These are phyloP conservation scores for Quaeritorhiza haematococci DNA, from an alignment of 371 early-diverging fungal species.

Conservation along the genomic window DNA sequence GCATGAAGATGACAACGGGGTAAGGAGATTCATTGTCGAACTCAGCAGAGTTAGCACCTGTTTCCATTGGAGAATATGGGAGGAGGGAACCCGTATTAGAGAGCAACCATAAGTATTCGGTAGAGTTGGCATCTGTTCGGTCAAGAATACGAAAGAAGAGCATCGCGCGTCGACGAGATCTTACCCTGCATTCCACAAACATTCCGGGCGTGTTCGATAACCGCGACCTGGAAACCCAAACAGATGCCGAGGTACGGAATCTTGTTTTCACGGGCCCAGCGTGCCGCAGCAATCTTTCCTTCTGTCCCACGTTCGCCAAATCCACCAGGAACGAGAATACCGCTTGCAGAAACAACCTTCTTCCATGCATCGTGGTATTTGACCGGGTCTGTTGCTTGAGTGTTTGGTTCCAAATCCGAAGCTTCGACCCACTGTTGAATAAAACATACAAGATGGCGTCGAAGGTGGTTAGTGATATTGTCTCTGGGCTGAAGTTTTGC, in stretches of 20 bases:
- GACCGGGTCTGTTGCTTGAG: constrained; percentile 68
- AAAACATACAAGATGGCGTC: constrained; percentile 8
- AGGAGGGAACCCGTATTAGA: constrained; percentile 1
- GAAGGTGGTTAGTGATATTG: too few species aligned
- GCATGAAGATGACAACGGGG: constrained; percentile 92
- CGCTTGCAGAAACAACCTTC: constrained; percentile 49
- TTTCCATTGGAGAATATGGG: background rate
- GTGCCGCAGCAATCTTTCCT: constrained; percentile 94
- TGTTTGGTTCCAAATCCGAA: constrained; percentile 75
- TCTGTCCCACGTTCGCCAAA: constrained; percentile 97
- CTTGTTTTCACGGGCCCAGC: constrained; percentile 97
- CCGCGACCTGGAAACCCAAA: constrained; percentile 97
- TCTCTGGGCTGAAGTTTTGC: too few species aligned
- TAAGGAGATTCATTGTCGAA: constrained; percentile 62
- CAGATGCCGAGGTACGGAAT: constrained; percentile 97
- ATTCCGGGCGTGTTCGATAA: constrained; percentile 97
- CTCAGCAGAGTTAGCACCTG: constrained; percentile 84
- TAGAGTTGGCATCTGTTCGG: constrained; percentile 68
- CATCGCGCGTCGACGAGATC: background rate
- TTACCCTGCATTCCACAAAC: constrained; percentile 72
- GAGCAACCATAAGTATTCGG: constrained; percentile 56
- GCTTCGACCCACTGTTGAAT: constrained; percentile 86
- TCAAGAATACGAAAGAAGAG: too few species aligned
- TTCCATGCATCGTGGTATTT: constrained; percentile 95
- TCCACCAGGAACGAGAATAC: constrained; percentile 99